Percentiles rank a stretch among this genome's conserved stretches.
Conservation (phyloP, 2,329 filamentous ascomycete species). For the Epichloe baconii region DNA sequence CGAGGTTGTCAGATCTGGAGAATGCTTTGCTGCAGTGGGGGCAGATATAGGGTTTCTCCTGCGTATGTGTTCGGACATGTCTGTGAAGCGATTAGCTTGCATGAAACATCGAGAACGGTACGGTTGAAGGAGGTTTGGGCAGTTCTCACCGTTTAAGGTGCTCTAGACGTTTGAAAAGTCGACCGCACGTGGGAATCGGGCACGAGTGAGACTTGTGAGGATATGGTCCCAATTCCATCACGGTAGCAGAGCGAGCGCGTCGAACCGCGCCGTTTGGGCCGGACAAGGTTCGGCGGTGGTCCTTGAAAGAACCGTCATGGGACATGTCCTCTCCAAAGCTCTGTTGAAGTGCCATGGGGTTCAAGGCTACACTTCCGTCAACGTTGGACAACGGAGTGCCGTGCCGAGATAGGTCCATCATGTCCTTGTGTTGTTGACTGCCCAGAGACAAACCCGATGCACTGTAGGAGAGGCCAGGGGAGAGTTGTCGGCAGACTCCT, state of each 20-base stretch:
- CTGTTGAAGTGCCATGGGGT: conserved; percentile 57
- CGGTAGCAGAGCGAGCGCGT: conserved; percentile 83
- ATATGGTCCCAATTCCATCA: conserved; percentile 93
- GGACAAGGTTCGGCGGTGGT: conserved; percentile 55
- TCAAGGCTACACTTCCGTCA: conserved; percentile 67
- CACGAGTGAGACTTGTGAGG: conserved; percentile 97
- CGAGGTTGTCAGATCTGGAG: conserved; percentile 95
- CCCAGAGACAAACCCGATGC: conserved; percentile 51
- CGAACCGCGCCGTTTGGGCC: conserved; percentile 66
- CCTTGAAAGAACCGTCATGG: conserved; percentile 30
- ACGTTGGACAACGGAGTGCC: conserved; percentile 79
- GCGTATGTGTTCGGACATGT: conserved; percentile 97
- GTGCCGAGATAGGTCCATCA: conserved; percentile 74
- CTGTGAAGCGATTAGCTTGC: conserved; percentile 34
- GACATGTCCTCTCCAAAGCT: conserved; percentile 56
- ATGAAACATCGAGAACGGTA: neutral
- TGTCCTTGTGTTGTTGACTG: conserved; percentile 61
- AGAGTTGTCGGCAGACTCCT: conserved; percentile 67
- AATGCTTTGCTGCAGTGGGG: conserved; percentile 98
- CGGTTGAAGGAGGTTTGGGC: conserved; percentile 7
- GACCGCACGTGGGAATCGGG: conserved; percentile 95
- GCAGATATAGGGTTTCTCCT: conserved; percentile 97
- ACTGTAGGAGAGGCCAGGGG: conserved; percentile 65
- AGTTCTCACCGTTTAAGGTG: conserved; percentile 89
- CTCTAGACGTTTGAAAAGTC: conserved; percentile 97